phyloP scores from a whole-genome alignment of 2,329 filamentous ascomycete genomes.

The Xylaria sp. region DNA sequence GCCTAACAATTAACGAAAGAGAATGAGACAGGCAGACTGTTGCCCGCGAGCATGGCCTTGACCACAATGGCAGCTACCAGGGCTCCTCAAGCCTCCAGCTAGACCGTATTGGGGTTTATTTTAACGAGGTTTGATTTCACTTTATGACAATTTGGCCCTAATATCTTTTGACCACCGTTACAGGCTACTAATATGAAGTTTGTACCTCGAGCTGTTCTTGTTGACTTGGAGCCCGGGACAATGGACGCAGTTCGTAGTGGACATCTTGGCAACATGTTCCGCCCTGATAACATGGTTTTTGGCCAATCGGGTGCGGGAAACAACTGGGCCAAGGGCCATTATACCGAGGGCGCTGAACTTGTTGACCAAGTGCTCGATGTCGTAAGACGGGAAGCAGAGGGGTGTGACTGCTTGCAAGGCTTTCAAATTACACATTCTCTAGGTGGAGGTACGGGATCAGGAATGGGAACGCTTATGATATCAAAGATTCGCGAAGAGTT shows the following conservation, averaged over 20 bases:
- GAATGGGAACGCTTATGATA: conserved; percentile 99
- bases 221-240: conserved; percentile 99
- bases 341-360: conserved; percentile 99
- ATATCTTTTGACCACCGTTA: neutral
- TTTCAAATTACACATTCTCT: conserved; percentile 99
- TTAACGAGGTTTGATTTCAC: conserved; percentile 72
- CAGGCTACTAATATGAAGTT: conserved; percentile 98
- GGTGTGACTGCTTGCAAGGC: conserved; percentile 98
- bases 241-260: conserved; percentile 99
- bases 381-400: conserved; percentile 97
- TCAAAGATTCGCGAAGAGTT: conserved; percentile 99
- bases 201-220: conserved; percentile 97
- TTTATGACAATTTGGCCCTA: conserved; percentile 37
- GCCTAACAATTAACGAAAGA: neutral
- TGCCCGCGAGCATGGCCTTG: conserved; percentile 93
- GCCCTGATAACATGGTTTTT: conserved; percentile 99
- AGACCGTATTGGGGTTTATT: conserved; percentile 99
- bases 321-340: conserved; percentile 99
- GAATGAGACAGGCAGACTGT: conserved; percentile 71
- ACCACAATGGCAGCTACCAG: conserved; percentile 97
- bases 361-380: conserved; percentile 99
- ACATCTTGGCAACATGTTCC: conserved; percentile 98
- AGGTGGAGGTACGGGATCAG: conserved; percentile 99
- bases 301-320: conserved; percentile 99
- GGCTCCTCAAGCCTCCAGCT: conserved; percentile 98